Base-by-base conservation (phyloP, 495 filamentous ascomycete species). In the Oleoguttula mirabilis region DNA sequence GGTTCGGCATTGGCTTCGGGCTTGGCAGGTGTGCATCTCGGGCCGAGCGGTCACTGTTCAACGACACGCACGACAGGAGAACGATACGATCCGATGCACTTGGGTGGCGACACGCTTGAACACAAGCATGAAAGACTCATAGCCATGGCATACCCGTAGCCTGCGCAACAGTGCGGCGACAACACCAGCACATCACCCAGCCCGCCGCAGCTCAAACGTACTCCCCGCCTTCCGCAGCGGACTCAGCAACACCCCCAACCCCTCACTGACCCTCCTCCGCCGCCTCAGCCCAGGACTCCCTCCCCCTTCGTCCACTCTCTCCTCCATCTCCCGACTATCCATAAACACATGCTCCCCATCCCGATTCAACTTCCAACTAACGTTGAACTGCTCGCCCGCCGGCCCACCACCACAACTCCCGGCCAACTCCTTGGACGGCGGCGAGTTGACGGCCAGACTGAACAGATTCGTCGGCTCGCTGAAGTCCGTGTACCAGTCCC, bases 401-500 rank as follows among this genome's bases (percentile, higher is more conserved):
- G 37, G 37, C 16, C 37, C 45, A 20, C 45, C 45, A 14, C 39
- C 45, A 20, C 41, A 44, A 21, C 41, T 40, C 1, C 81, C 80
- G 2, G 65, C 58, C 16, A 85, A 45, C 10, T 59, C 52, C 16
- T 62, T 39, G 20, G 65, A 71, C 0, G 72, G 66, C 16, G 82
- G 81, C 32, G 71, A 76, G 54, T 84, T 83, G 21, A 86, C 58
- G 1, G 80, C 73, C 0, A 86, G 58, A 1, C 75, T 59, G 55
- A 86, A 86, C 0, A 84, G 58, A 47, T 84, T 84, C 36, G 72
- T 70, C 1, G 80, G 80, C 45, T 88, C 81, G 11, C 77, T 82
- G 60, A 79, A 85, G 56, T 86, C 82, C 10, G 75, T 80, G 12
- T 84, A 64, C 31, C 80, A 75, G 14, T 70, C 69, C 1, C 66